Conservation (phyloP, 345 rosid genomes). For the Pseudoturritis turrita region DNA sequence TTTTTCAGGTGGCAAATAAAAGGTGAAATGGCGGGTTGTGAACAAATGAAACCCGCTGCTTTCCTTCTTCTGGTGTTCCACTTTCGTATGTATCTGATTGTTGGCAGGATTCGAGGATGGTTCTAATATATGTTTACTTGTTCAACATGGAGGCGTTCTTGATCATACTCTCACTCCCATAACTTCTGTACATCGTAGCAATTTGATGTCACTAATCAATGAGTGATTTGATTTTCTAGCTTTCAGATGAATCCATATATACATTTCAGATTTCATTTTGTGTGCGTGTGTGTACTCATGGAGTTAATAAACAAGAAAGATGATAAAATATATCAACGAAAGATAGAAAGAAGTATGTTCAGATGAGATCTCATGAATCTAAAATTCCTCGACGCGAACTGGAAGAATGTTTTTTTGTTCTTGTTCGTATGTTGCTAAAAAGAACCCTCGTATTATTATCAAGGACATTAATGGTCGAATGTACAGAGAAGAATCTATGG, state of each 20-base stretch:
- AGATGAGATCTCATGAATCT: background rate
- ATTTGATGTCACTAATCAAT: background rate
- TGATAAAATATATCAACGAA: background rate
- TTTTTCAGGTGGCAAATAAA: too few species aligned
- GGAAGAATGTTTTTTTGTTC: background rate
- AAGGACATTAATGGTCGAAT: background rate
- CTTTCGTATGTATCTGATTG: too few species aligned
- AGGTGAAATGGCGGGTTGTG: too few species aligned
- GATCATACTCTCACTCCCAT: conserved; percentile 57
- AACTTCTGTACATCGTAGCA: conserved; percentile 35
- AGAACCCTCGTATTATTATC: conserved; percentile 8
- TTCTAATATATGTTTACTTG: too few species aligned
- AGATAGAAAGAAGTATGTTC: background rate
- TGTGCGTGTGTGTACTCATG: background rate
- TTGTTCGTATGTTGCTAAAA: background rate
- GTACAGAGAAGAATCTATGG: conserved; percentile 15
- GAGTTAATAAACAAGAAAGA: background rate
- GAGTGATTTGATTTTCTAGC: background rate
- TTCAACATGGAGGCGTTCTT: conserved; percentile 62
- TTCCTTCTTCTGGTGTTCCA: too few species aligned
- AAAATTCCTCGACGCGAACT: background rate
- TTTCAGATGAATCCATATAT: conserved; percentile 17
- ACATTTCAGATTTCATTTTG: background rate
- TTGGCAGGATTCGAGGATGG: too few species aligned
- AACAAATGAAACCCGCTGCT: too few species aligned